Base-by-base conservation (phyloP, 306 rosid genomes). In the Vigna angularis region DNA sequence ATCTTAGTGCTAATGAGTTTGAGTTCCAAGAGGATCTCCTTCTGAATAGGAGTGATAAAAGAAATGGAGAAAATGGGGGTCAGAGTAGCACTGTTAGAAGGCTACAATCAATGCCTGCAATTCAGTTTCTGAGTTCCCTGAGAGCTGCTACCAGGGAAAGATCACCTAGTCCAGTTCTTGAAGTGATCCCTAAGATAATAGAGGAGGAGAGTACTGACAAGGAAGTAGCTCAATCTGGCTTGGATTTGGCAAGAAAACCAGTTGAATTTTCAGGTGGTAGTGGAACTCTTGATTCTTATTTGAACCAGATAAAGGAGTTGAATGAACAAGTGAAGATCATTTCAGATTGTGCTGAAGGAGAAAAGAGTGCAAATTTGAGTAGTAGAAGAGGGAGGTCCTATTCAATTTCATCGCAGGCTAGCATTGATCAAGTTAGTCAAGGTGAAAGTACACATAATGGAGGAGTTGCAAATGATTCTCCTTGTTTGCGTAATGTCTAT, bases 291-390 rank as follows among this genome's bases (percentile, higher is more conserved):
- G 82, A 74, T 72, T 79, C 89, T 15, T 87, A 86, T 32, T 91
- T 87, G 91, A 83, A 85, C 56, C 88, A 83, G 83, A 92, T 89
- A 40, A 89, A 53, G 49, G 71, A 26, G 62, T 85, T 92, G 74
- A 89, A 89, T 45, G 91, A 87, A 56, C 87, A 81, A 79, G 92
- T 88, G 77, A 93, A 80, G 67, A 87, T 89, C 86, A 85, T 91
- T 81, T 87, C 98, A 5, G 80, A 79, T 61, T 64, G 72, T 55
- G 84, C 66, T 56, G 88, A 59, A 49, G 88, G 77, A 67, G 91
- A 82, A 24, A 80, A 66, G 73, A 67, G 81, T 61, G 24, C 63
- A 53, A 78, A 47, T 24, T 66, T 79, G 78, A 72, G 61, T 73
- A 79, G 68, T 62, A 73, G 50, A 58, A 76, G 79, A 34, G 53